Percentiles rank a stretch among this genome's conserved stretches.
These are phyloP conservation scores for Starmerella davenportii DNA, from an alignment of 805 yeast genomes.

Conservation along the genomic window DNA sequence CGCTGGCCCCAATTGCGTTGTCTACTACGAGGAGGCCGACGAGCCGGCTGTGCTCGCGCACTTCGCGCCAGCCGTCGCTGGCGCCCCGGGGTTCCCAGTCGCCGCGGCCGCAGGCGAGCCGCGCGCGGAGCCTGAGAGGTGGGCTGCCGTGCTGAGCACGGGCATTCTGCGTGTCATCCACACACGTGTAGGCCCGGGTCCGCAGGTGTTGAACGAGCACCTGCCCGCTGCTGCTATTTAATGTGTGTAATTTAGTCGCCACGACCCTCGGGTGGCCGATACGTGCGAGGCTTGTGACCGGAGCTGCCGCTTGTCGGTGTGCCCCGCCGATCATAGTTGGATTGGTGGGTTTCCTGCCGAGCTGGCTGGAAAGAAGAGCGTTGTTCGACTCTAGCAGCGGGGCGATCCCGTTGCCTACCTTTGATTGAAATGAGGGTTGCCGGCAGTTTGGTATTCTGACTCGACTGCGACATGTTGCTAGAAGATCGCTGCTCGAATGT, in stretches of 20 bases:
- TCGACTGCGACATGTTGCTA: constrained; percentile 72
- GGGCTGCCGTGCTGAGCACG: constrained; percentile 35
- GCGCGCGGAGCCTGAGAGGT: constrained; percentile 14
- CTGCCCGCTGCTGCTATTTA: constrained; percentile 8
- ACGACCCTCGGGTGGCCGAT: too few relatives aligned
- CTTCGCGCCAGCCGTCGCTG: constrained; percentile 35
- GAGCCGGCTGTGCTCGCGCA: constrained; percentile 59
- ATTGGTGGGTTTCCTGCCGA: too few relatives aligned
- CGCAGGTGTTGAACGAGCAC: constrained; percentile 32
- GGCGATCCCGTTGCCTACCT: too few relatives aligned
- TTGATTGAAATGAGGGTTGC: constrained; percentile 60
- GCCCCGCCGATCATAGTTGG: too few relatives aligned
- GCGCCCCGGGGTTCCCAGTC: constrained; percentile 40
- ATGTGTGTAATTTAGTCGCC: not conserved
- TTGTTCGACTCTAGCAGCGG: too few relatives aligned
- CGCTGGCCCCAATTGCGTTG: constrained; percentile 98
- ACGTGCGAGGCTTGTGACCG: too few relatives aligned
- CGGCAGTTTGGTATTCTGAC: constrained; percentile 86
- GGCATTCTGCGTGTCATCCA: constrained; percentile 74
- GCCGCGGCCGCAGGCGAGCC: not conserved
- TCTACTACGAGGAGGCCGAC: constrained; percentile 65
- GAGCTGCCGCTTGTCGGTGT: too few relatives aligned
- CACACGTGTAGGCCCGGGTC: constrained; percentile 80
- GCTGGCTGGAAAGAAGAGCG: too few relatives aligned
- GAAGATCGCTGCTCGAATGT: constrained; percentile 27